phyloP scores from a whole-genome alignment of 2,329 filamentous ascomycete species.

The Macrophomina tecta region DNA sequence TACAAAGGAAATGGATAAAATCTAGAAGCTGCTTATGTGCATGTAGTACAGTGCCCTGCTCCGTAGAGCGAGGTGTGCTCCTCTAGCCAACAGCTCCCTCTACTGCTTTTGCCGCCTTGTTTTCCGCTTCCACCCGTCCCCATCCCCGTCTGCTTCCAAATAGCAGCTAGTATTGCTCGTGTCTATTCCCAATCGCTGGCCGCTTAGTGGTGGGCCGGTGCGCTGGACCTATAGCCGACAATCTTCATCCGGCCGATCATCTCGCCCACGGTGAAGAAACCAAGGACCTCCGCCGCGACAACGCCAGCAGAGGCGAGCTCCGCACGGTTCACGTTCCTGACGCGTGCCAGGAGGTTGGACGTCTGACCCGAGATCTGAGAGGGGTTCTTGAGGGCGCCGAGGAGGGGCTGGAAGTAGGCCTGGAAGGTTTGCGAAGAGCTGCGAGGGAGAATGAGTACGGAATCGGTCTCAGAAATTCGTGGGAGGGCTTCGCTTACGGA shows the following conservation, averaged over 20 bases:
- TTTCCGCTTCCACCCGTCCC: constrained; percentile 8
- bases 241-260: constrained; percentile 96
- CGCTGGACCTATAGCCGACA: constrained; percentile 73
- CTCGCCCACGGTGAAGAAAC: constrained; percentile 98
- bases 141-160: constrained; percentile 23
- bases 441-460: constrained; percentile 31
- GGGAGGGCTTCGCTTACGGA: constrained; percentile 74
- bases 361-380: constrained; percentile 58
- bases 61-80: constrained; percentile 28
- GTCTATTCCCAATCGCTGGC: not conserved
- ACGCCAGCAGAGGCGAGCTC: constrained; percentile 78
- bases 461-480: not conserved
- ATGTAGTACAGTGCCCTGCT: constrained; percentile 44
- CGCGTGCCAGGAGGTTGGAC: constrained; percentile 58
- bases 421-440: constrained; percentile 85
- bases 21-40: constrained; percentile 48
- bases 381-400: constrained; percentile 75
- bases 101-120: constrained; percentile 25
- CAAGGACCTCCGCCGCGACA: constrained; percentile 82
- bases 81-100: constrained; percentile 25
- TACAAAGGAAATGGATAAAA: constrained; percentile 42
- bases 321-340: constrained; percentile 73
- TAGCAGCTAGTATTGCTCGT: constrained; percentile 9
- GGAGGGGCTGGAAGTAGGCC: constrained; percentile 78
- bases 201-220: constrained; percentile 41